Base-by-base conservation (phyloP, 768 basidiomycete genomes). In the Collybiopsis confluens region DNA sequence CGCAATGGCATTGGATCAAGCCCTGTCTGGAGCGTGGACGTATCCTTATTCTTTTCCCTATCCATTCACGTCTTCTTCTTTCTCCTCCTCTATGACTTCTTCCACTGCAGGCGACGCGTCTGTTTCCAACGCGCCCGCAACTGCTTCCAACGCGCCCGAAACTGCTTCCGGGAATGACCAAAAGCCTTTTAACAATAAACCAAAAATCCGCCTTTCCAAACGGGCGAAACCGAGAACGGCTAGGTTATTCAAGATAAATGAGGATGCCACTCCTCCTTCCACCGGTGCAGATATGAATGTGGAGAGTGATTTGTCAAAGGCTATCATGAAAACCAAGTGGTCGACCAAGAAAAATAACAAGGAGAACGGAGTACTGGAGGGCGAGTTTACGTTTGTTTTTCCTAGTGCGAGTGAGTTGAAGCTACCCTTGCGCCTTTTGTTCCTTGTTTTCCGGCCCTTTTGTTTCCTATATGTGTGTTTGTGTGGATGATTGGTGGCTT, bases 1-100 rank as follows among this genome's bases (percentile, higher is more conserved):
- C 5, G 80, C 83, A 13, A 73, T 90, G 40, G 87, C 88, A 33
- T 71, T 92, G 26, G 90, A 92, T 64, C 86, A 86, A 66, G 90
- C 90, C 24, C 70, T 92, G 42, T 83, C 83, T 36, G 78, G 41
- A 42, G 23, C 23, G 5, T 18, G 23, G n/a, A 42, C n/a, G n/a
- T 18, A 33, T 13, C 30, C 30, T 33, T 33, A 33, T 33, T 13
- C 30, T 5, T 33, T 33, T 13, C 30, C 35, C 15, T 50, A 46
- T 20, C 45, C 45, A 4, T 46, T 46, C 18, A 37, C 36, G n/a
- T 15, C 13, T 13, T 23, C 30, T 8, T n/a, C n/a, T n/a, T n/a
- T n/a, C n/a, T n/a, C n/a, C n/a, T 42, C 16, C 5, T 18, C 46
- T 8, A 9, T 48, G 16, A 24, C 23, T 35, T 48, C 54, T 11